phyloP scores from a whole-genome alignment of 331 rosid genomes.

The Pyrus hybrid region DNA sequence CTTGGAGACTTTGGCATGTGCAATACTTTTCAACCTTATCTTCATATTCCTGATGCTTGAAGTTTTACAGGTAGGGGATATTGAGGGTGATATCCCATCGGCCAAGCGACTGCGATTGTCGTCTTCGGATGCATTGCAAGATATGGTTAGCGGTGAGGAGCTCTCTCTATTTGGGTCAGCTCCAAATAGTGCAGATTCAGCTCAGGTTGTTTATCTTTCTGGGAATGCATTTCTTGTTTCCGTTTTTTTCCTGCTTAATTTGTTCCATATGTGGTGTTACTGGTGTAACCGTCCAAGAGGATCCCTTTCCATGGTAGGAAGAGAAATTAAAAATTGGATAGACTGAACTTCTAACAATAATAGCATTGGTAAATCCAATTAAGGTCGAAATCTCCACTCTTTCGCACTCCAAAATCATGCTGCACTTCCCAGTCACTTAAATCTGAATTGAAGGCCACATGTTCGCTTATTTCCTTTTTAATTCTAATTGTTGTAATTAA shows the following conservation, averaged over 20 bases:
- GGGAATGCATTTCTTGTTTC: neutral
- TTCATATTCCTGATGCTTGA: conserved; percentile 5
- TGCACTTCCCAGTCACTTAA: too few species aligned
- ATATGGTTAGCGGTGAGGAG: conserved; percentile 83
- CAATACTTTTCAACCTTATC: neutral
- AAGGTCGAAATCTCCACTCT: too few species aligned
- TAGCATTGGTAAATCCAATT: too few species aligned
- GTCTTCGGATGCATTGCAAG: conserved; percentile 83
- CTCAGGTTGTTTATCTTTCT: conserved; percentile 55
- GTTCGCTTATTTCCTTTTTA: too few species aligned
- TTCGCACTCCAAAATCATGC: too few species aligned
- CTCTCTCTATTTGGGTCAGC: conserved; percentile 81
- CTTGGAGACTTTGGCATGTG: neutral
- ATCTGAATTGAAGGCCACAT: too few species aligned
- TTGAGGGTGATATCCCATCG: conserved; percentile 63
- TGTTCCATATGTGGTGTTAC: neutral
- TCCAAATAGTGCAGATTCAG: conserved; percentile 73
- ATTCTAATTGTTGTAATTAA: too few species aligned
- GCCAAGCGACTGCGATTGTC: conserved; percentile 79
- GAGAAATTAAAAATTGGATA: neutral
- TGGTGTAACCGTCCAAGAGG: neutral
- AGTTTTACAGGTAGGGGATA: conserved; percentile 70
- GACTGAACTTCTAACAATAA: neutral
- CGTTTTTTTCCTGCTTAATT: neutral
- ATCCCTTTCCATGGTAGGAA: neutral